These are phyloP conservation scores for Saitozyma podzolica DNA, from an alignment of 768 basidiomycete genomes.

Conservation along the genomic window DNA sequence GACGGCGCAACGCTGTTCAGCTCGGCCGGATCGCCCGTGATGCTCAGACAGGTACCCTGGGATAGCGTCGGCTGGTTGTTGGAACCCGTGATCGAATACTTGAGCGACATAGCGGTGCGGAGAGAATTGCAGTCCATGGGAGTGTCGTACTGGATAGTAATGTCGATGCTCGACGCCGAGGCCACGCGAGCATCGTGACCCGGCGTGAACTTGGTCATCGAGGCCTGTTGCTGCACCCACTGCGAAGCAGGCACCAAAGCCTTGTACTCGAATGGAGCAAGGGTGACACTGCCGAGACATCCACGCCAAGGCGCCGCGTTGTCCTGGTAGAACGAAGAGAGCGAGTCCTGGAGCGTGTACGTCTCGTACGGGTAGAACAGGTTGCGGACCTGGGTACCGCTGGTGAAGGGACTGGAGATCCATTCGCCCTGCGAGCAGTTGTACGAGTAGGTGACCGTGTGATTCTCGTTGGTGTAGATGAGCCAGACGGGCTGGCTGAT, in stretches of 20 bases:
- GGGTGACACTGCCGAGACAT: constrained; percentile 66
- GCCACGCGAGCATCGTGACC: constrained; percentile 79
- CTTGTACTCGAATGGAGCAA: constrained; percentile 79
- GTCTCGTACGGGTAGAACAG: constrained; percentile 79
- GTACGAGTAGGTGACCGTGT: constrained; percentile 64
- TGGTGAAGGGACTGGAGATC: constrained; percentile 77
- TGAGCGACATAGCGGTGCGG: constrained; percentile 64
- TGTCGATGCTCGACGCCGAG: constrained; percentile 59
- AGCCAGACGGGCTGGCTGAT: constrained; percentile 75
- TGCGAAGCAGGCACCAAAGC: constrained; percentile 67
- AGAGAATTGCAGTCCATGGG: constrained; percentile 73
- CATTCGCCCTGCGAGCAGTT: constrained; percentile 63
- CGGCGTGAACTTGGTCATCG: constrained; percentile 74
- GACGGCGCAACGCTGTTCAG: constrained; percentile 64
- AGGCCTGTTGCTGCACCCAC: constrained; percentile 72
- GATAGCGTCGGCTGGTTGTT: constrained; percentile 62
- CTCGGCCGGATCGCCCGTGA: constrained; percentile 55
- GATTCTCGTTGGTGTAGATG: constrained; percentile 81
- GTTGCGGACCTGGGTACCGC: constrained; percentile 67
- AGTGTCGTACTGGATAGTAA: constrained; percentile 75
- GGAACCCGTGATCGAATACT: constrained; percentile 68
- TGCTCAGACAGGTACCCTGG: constrained; percentile 42
- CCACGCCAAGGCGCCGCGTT: constrained; percentile 67
- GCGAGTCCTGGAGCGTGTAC: constrained; percentile 69
- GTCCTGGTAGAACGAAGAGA: constrained; percentile 64